Evolutionary conservation across 345 rosid species (phyloP).

Genomic region (Eucalyptus brandiana): DNA sequence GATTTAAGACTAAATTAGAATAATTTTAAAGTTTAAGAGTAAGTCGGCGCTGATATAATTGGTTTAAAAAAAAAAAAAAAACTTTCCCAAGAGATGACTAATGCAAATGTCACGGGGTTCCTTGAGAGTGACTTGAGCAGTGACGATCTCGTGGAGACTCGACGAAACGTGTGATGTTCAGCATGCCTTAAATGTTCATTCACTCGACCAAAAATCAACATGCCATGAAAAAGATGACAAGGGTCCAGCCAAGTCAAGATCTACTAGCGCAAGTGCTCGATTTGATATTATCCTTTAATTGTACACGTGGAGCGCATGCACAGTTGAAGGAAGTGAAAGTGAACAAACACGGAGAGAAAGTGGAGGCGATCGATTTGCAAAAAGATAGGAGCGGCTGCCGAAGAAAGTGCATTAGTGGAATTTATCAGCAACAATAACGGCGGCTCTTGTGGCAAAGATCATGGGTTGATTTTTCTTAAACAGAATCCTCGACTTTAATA

Average conservation of each 20-base stretch:
- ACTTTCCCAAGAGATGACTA: neutral
- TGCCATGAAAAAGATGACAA: neutral
- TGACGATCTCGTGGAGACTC: neutral
- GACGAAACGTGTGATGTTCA: neutral
- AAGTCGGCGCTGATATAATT: too few relatives aligned
- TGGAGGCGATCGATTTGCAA: neutral
- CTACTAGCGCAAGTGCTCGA: neutral
- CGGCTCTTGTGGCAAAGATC: neutral
- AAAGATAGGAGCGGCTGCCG: neutral
- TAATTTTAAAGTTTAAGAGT: too few relatives aligned
- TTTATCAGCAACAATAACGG: neutral
- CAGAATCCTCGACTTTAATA: neutral
- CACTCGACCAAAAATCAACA: neutral
- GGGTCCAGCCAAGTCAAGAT: neutral
- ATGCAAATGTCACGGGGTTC: neutral
- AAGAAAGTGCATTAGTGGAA: neutral
- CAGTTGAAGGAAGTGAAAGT: neutral
- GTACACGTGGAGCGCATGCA: neutral
- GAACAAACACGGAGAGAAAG: neutral
- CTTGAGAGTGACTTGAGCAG: neutral
- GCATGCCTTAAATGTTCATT: neutral
- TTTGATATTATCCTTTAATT: neutral
- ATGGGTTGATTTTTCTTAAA: neutral
- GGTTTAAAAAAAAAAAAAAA: too few relatives aligned
- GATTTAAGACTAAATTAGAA: fast-evolving